Evolutionary conservation across 2,329 filamentous ascomycete species (phyloP).

Genomic region (Botrytis tulipae): DNA sequence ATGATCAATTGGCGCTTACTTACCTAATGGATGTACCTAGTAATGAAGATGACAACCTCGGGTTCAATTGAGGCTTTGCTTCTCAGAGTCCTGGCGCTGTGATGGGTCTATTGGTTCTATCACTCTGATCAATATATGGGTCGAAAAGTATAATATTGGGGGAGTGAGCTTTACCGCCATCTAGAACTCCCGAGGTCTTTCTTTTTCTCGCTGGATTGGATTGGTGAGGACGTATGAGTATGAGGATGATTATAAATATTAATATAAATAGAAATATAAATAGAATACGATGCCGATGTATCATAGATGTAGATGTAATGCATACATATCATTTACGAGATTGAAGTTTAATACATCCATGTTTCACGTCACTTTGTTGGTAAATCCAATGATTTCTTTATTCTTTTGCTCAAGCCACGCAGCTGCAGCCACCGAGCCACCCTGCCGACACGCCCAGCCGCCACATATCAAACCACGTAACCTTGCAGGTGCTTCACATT

Average conservation of each 20-base stretch:
- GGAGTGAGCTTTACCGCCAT: not conserved
- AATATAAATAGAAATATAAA: not conserved
- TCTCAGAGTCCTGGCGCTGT: not conserved
- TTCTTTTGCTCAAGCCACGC: not conserved
- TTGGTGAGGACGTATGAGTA: no score
- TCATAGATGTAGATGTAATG: not conserved
- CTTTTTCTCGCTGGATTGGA: not conserved
- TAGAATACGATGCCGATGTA: no score
- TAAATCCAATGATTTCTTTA: not conserved
- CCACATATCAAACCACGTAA: slow-evolving; percentile 4
- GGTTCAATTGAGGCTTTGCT: not conserved
- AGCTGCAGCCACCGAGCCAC: no score
- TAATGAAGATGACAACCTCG: not conserved
- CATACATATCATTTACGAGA: not conserved
- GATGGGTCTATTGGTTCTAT: not conserved
- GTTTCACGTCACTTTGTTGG: not conserved
- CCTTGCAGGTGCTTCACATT: not conserved
- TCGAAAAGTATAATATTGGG: not conserved
- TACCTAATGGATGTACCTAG: not conserved
- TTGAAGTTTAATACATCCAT: not conserved
- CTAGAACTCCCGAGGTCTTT: not conserved
- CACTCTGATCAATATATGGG: not conserved
- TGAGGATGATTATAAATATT: no score
- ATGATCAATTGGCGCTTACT: slow-evolving; percentile 8
- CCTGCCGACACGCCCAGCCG: not conserved